Base-by-base conservation (phyloP, 306 rosid genomes). In the Dalbergia cultrata region DNA sequence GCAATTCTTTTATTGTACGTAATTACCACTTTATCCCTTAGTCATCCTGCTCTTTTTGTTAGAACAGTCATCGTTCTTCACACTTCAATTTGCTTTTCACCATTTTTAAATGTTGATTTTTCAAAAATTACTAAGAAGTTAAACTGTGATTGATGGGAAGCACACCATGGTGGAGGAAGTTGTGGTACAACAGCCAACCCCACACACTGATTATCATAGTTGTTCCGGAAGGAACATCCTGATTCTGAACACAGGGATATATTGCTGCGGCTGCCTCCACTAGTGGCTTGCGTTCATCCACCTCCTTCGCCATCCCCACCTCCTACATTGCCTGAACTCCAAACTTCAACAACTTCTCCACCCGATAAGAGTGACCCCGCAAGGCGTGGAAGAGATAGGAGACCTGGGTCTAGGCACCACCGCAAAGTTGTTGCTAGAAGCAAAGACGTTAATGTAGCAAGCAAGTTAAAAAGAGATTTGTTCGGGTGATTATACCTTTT, bases 381-480 rank as follows among this genome's bases (percentile, higher is more conserved):
- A 43, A 87, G 83, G 75, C 93, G 87, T 3, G 80, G 90, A 77
- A 90, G 88, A 85, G 97, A 89, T 57, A 82, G 86, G 73, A 86
- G 79, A 80, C 16, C 91, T 3, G 72, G 92, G 62, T 85, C 90
- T 12, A 86, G 85, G 82, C 94, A 87, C 50, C 92, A 90, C 90
- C 95, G 98, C 19, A 94, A 92, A 94, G 90, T 90, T 74, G 80
- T 49, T n/a, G 78, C 91, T 2, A 94, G 93, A 65, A 58, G 56
- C 73, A 87, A 77, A 47, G 92, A 86, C 14, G 44, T 22, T 9
- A 80, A 85, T 5, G n/a, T 18, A 66, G 57, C 86, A 37, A 66
- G 57, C 86, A 37, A 65, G 76, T 82, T 95, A 72, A 84, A 74
- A 79, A 83, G 76, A 85, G 78, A 88, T 87, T 91, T 85, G 89